Evolutionary conservation across 768 basidiomycete genomes (phyloP).

Genomic region (Pleurotus salmoneostramineus): DNA sequence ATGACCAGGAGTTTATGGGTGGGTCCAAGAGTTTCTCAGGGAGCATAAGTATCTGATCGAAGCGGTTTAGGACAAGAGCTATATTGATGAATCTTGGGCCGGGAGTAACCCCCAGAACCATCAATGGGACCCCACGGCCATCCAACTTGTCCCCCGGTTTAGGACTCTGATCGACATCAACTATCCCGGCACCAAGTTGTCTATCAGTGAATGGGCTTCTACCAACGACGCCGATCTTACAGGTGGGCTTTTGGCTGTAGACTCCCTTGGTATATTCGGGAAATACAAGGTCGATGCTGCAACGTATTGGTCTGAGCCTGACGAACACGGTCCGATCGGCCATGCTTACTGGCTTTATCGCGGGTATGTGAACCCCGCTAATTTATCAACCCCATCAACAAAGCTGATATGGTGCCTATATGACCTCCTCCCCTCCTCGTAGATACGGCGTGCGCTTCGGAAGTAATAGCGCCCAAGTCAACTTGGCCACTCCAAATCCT

Average conservation of each 20-base stretch:
- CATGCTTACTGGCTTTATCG: conserved; percentile 54
- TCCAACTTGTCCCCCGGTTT: conserved; percentile 47
- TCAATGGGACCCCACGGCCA: conserved; percentile 39
- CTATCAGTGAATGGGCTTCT: conserved; percentile 48
- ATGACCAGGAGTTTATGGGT: conserved; percentile 49
- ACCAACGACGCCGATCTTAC: conserved; percentile 46
- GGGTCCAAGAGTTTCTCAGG: conserved; percentile 8
- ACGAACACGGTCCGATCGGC: conserved; percentile 42
- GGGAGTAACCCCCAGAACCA: conserved; percentile 39
- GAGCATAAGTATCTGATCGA: neutral
- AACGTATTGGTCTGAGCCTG: conserved; percentile 49
- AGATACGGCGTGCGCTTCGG: conserved; percentile 48
- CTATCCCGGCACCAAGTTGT: conserved; percentile 54
- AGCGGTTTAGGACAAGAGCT: conserved; percentile 33
- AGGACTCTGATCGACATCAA: conserved; percentile 40
- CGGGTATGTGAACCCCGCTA: conserved; percentile 27
- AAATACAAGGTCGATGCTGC: conserved; percentile 43
- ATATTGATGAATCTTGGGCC: conserved; percentile 54
- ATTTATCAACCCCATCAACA: too few relatives aligned
- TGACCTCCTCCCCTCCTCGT: neutral
- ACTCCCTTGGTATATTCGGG: conserved; percentile 49
- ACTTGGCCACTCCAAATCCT: conserved; percentile 33
- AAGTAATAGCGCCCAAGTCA: conserved; percentile 37
- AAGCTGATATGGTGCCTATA: neutral
- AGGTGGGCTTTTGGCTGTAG: conserved; percentile 47